phyloP scores from a whole-genome alignment of 306 rosid species.

The Sicyos baderoa region DNA sequence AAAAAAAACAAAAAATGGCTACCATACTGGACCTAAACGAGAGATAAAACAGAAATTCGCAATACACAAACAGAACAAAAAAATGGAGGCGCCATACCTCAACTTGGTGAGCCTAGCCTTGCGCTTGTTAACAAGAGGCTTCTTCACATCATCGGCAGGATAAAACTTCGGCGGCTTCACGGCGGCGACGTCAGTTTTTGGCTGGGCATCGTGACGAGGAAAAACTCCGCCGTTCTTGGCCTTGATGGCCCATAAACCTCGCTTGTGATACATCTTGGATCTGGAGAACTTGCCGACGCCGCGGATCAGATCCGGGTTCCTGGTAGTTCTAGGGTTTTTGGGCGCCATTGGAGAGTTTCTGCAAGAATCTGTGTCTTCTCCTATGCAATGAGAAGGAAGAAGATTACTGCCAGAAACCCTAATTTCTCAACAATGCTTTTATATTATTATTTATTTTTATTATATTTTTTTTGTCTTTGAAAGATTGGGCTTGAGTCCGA shows the following conservation, averaged over 20 bases:
- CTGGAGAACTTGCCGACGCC: constrained; percentile 58
- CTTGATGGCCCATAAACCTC: constrained; percentile 69
- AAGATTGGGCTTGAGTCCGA: too few relatives aligned
- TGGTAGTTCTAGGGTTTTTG: constrained; percentile 30
- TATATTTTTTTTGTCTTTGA: too few relatives aligned
- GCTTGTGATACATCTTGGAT: constrained; percentile 60
- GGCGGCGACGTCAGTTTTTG: constrained; percentile 24
- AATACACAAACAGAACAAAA: background rate
- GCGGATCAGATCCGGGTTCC: constrained; percentile 56
- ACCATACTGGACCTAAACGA: too few relatives aligned
- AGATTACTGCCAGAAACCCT: constrained; percentile 16
- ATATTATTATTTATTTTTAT: background rate
- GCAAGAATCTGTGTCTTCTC: background rate
- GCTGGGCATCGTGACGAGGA: constrained; percentile 51
- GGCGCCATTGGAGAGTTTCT: constrained; percentile 40
- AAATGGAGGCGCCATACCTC: constrained; percentile 34
- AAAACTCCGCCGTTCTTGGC: constrained; percentile 64
- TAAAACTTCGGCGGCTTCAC: constrained; percentile 41
- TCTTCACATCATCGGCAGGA: constrained; percentile 51
- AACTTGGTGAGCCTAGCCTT: constrained; percentile 43
- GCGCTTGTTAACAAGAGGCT: constrained; percentile 46
- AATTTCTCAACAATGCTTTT: background rate
- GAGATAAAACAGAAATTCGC: too few relatives aligned
- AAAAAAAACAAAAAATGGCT: too few relatives aligned
- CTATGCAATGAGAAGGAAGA: background rate